Base-by-base conservation (phyloP, 179 eudicot species). In the Pouteria campechiana region DNA sequence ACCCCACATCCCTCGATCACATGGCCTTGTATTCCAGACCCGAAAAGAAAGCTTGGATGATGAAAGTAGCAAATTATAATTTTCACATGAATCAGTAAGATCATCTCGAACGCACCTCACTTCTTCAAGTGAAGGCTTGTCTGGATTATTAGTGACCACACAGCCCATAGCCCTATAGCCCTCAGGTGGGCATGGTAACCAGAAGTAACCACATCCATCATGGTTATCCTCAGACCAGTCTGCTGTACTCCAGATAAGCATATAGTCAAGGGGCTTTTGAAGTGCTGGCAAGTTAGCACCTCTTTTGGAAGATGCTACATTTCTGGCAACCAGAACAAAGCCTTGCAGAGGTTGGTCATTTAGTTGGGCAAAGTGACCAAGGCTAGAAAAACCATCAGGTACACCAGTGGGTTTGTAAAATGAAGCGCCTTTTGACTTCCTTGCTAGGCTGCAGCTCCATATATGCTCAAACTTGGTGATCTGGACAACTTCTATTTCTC, bases 131-230 rank as follows among this genome's bases (percentile, higher is more conserved):
- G 52, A 48, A 4, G 98, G 98, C 61, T 75, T 87, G 4, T 36
- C 57, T 0, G 82, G 60, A 32, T 52, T 59, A 41, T 55, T 67
- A 1, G 87, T 73, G 21, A 86, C 92, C 34, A 82, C 53, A 46
- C 76, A 90, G 14, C 98, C 98, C 36, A 87, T 23, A 30, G 96
- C 63, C 64, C 70, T 75, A 55, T 86, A 90, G 31, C 96, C 98
- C 21, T 73, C 68, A 30, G 98, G 96, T 19, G 96, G 54, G 44
- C 68, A 48, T 37, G 98, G 96, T 16, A 60, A 28, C 98, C 98
- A 90, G 68, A 90, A 60, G 60, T 61, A 76, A 38, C 87, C 84
- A 37, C 64, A 48, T 27, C 55, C 64, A 25, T 70, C 71, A 52
- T 52, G 17, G 10, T 32, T 46, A 10, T 64, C 73, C 48, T 57